Evolutionary conservation across 129 eudicot species (phyloP).

Genomic region (Oenanthe sinensis): DNA sequence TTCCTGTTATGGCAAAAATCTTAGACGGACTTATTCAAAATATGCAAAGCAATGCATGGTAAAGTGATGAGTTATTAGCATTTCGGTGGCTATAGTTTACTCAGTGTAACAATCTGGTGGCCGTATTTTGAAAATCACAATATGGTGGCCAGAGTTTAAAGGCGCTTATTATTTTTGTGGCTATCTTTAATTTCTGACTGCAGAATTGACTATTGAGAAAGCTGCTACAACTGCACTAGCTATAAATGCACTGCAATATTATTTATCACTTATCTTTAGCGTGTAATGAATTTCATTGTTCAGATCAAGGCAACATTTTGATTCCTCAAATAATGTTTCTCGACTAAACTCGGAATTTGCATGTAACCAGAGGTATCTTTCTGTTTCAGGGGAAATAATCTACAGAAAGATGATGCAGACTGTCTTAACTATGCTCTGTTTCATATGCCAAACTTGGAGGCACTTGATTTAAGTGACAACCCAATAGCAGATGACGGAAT

Average conservation of each 20-base stretch:
- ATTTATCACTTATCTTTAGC: background rate
- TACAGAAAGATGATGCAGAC: conserved; percentile 45
- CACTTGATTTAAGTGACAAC: conserved; percentile 66
- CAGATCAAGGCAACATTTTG: background rate
- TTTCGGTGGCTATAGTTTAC: too few species aligned
- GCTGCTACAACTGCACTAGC: background rate
- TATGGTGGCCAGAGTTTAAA: too few species aligned
- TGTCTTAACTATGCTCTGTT: conserved; percentile 54
- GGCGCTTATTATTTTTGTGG: too few species aligned
- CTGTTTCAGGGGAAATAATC: conserved; percentile 46
- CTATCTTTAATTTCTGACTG: background rate
- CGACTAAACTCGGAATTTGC: background rate
- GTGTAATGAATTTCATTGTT: background rate
- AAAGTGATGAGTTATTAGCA: background rate
- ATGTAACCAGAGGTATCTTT: background rate
- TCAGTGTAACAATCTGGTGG: too few species aligned
- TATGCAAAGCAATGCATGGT: background rate
- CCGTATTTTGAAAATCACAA: too few species aligned
- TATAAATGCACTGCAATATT: background rate
- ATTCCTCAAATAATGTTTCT: background rate
- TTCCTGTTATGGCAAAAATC: background rate
- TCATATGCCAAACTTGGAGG: conserved; percentile 65
- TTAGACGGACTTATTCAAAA: background rate
- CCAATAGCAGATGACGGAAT: conserved; percentile 57
- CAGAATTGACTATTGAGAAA: background rate